A percentile compares a stretch with the other conserved stretches of the same genome.
Evolutionary conservation across 208 protist species (phyloP).

Genomic region (Kentomonas sorsogonicus): DNA sequence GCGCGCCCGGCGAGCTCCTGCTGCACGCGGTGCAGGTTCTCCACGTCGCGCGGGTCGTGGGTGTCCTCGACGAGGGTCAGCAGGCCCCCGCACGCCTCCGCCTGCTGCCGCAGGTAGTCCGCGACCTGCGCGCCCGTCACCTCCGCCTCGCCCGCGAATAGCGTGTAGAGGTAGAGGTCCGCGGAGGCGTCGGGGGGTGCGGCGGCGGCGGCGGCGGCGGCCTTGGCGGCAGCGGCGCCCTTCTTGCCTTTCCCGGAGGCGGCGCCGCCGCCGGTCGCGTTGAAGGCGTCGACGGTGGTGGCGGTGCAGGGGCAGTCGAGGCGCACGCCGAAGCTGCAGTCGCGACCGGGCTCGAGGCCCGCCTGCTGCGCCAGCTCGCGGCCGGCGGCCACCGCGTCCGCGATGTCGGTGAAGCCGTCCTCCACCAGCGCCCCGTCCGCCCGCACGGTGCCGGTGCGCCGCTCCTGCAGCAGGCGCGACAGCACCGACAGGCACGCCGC

Average conservation of each 20-base stretch:
- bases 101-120: constrained; percentile 65
- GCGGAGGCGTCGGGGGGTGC: constrained; percentile 1
- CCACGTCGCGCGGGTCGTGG: constrained; percentile 39
- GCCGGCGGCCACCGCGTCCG: constrained; percentile 24
- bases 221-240: constrained; percentile 6
- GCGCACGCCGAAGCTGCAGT: constrained; percentile 39
- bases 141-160: constrained; percentile 57
- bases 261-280: background rate
- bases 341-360: constrained; percentile 23
- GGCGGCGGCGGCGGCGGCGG: background rate
- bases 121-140: constrained; percentile 66
- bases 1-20: constrained; percentile 19
- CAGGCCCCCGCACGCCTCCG: constrained; percentile 24
- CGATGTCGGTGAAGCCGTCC: constrained; percentile 43
- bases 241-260: constrained; percentile 12
- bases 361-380: constrained; percentile 28
- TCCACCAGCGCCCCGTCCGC: constrained; percentile 32
- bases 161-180: constrained; percentile 40
- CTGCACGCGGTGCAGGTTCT: constrained; percentile 45
- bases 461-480: too few species aligned
- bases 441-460: constrained; percentile 9
- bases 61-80: constrained; percentile 69
- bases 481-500: constrained; percentile 13
- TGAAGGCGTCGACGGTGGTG: constrained; percentile 1
- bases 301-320: constrained; percentile 16